phyloP scores from a whole-genome alignment of 805 yeast genomes.

The Tetrapisispora namnaoensis region DNA sequence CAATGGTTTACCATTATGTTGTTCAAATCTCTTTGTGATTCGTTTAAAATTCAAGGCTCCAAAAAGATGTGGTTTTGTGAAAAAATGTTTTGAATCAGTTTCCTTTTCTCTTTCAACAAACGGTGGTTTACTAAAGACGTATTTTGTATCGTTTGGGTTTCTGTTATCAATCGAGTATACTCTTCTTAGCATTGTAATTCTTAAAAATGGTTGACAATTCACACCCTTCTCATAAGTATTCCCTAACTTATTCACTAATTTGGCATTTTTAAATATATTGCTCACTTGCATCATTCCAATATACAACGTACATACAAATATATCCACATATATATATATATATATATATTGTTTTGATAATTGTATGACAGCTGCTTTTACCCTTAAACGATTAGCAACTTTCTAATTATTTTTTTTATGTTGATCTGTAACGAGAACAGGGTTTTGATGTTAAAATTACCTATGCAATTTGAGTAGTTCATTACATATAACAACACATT shows the following conservation, averaged over 20 bases:
- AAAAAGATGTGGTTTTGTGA: constrained; percentile 10
- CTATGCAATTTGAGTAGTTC: no score
- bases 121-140: constrained; percentile 17
- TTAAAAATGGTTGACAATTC: background rate
- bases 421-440: no score
- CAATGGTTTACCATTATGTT: background rate
- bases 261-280: background rate
- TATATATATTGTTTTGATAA: no score
- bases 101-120: background rate
- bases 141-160: constrained; percentile 3
- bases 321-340: no score
- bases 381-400: no score
- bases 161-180: background rate
- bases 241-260: background rate
- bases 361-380: no score
- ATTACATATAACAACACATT: no score
- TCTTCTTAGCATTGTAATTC: background rate
- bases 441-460: no score
- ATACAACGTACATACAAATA: no score
- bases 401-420: no score
- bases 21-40: background rate
- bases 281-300: background rate
- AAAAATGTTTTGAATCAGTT: constrained; percentile 18
- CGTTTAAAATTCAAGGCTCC: background rate
- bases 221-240: background rate